Conservation (phyloP, 306 rosid species). For the Macrotyloma uniflorum region DNA sequence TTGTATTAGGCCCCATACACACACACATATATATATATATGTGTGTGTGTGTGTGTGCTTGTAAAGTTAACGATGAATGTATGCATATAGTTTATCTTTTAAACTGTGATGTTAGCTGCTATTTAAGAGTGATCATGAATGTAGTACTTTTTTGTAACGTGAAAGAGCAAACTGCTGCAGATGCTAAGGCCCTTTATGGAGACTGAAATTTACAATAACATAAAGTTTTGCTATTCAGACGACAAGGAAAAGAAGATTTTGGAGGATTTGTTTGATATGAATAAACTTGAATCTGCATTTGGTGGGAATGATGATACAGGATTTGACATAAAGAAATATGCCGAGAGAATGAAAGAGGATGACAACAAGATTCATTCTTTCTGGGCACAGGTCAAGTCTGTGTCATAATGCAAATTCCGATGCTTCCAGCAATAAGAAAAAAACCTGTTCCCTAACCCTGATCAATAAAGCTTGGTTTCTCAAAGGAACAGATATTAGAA, state of each 20-base stretch:
- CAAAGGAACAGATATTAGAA: slow-evolving; percentile 14
- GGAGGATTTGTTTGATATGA: neutral
- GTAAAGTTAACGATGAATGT: too few species aligned
- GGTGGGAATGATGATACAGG: neutral
- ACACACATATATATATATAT: too few species aligned
- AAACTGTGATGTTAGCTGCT: neutral
- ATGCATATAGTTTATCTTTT: slow-evolving; percentile 19
- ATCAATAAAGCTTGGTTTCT: neutral
- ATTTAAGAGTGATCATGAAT: neutral
- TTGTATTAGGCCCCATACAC: neutral
- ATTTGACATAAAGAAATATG: neutral
- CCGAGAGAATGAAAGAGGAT: slow-evolving; percentile 64
- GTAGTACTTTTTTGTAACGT: slow-evolving; percentile 9
- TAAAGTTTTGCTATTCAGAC: neutral
- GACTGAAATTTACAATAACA: neutral
- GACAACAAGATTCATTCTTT: neutral
- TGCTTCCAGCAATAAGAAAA: slow-evolving; percentile 39
- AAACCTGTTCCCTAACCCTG: too few species aligned
- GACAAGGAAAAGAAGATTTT: neutral
- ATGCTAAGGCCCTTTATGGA: neutral
- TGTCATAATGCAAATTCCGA: neutral
- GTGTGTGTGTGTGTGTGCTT: too few species aligned
- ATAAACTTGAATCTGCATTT: neutral
- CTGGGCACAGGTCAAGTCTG: neutral
- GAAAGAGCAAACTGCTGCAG: slow-evolving; percentile 44